Percentiles rank a stretch among this genome's conserved stretches.
These are phyloP conservation scores for Phoenix roebelenii DNA, from an alignment of 176 grass and related monocot species.

Conservation along the genomic window DNA sequence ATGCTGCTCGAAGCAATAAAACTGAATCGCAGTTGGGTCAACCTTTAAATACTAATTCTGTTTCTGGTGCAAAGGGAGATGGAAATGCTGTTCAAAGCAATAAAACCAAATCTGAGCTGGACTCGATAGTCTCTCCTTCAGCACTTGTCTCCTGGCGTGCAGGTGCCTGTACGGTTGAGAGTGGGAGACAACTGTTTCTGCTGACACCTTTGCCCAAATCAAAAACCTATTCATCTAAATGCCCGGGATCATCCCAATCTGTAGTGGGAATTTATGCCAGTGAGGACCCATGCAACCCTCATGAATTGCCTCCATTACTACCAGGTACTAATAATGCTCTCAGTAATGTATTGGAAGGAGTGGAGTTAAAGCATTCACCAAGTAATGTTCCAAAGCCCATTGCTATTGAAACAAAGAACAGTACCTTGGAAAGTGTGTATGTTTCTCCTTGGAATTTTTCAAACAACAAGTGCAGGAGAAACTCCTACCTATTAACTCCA, in stretches of 20 bases:
- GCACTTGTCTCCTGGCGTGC: slow-evolving; percentile 79
- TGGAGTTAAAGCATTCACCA: slow-evolving; percentile 22
- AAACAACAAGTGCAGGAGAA: slow-evolving; percentile 33
- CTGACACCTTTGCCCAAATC: slow-evolving; percentile 69
- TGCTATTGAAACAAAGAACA: slow-evolving; percentile 15
- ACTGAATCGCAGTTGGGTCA: slow-evolving; percentile 4
- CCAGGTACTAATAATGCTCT: slow-evolving; percentile 18
- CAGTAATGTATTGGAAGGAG: slow-evolving; percentile 11
- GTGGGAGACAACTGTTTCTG: slow-evolving; percentile 72
- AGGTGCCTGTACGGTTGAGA: slow-evolving; percentile 51
- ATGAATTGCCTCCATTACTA: slow-evolving; percentile 28
- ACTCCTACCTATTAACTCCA: slow-evolving; percentile 16
- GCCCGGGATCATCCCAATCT: slow-evolving; percentile 28
- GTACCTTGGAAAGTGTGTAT: slow-evolving; percentile 1
- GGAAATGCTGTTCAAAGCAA: slow-evolving; percentile 6
- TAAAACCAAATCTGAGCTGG: slow-evolving; percentile 24
- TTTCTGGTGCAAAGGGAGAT: slow-evolving; percentile 21
- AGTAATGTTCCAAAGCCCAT: slow-evolving; percentile 7
- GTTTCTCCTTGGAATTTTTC: slow-evolving; percentile 31
- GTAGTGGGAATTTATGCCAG: slow-evolving; percentile 14
- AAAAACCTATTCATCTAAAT: slow-evolving; percentile 31
- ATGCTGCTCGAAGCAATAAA: slow-evolving; percentile 11
- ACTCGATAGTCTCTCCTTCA: slow-evolving; percentile 66
- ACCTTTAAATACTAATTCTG: slow-evolving; percentile 6
- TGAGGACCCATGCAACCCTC: slow-evolving; percentile 15